These are phyloP conservation scores for Ascoidea tarda DNA, from an alignment of 805 yeast species.

Conservation along the genomic window DNA sequence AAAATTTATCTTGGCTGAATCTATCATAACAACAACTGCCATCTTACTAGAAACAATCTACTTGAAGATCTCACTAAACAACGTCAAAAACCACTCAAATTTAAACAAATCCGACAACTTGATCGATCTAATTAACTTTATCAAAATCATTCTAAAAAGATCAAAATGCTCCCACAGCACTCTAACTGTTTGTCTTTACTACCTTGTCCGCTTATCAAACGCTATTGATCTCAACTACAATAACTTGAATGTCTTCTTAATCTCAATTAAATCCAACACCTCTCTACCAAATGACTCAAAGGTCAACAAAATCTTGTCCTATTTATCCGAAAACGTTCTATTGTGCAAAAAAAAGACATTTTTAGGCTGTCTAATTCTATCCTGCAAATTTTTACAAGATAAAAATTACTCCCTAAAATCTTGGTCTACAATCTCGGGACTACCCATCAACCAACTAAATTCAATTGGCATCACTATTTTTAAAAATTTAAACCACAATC, in stretches of 20 bases:
- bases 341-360: conserved; percentile 53
- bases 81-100: too few species aligned
- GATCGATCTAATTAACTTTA: conserved; percentile 11
- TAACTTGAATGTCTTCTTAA: too few species aligned
- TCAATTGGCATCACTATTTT: conserved; percentile 40
- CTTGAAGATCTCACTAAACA: not conserved
- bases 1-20: not conserved
- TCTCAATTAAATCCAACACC: too few species aligned
- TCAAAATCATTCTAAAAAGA: conserved; percentile 29
- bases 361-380: conserved; percentile 52
- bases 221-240: not conserved
- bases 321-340: conserved; percentile 3
- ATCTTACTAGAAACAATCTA: not conserved
- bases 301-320: not conserved
- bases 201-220: conserved; percentile 34
- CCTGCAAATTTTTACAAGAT: conserved; percentile 65
- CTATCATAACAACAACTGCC: not conserved
- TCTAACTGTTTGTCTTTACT: conserved; percentile 54
- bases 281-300: conserved; percentile 9
- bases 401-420: conserved; percentile 51
- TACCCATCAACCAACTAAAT: conserved; percentile 21
- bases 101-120: too few species aligned
- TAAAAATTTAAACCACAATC: conserved; percentile 36
- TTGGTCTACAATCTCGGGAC: conserved; percentile 67
- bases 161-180: conserved; percentile 48